Conservation (phyloP, 1,284 basidiomycete species). For the Ganoderma lucidum region DNA sequence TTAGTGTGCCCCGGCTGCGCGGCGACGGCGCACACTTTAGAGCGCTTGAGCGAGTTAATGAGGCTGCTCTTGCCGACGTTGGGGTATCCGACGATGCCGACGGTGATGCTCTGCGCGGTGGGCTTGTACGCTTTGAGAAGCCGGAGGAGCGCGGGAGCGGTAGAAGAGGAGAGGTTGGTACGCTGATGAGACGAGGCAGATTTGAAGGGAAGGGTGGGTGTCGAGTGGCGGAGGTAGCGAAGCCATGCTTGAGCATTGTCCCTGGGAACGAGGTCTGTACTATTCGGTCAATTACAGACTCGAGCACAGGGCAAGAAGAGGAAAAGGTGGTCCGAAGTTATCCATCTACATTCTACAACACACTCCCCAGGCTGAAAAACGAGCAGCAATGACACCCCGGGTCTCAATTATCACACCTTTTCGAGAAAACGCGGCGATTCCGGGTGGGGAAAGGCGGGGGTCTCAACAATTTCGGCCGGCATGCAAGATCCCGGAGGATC, state of each 20-base stretch:
- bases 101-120: conserved; percentile 77
- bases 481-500: no score
- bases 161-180: conserved; percentile 77
- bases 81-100: conserved; percentile 96
- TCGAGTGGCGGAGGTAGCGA: conserved; percentile 88
- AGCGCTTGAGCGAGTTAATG: conserved; percentile 94
- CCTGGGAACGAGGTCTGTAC: conserved; percentile 86
- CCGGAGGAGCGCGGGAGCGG: conserved; percentile 84
- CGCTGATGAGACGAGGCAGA: conserved; percentile 87
- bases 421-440: no score
- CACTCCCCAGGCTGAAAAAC: no score
- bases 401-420: no score
- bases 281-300: not conserved
- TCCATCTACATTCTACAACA: no score
- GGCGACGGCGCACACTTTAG: conserved; percentile 92
- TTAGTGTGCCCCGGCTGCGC: conserved; percentile 96
- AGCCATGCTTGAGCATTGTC: conserved; percentile 94
- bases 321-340: no score
- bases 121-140: conserved; percentile 94
- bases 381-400: no score
- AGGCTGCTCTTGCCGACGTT: conserved; percentile 97
- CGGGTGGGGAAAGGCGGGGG: no score
- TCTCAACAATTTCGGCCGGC: no score
- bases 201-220: conserved; percentile 94
- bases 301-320: no score